Percentiles rank a stretch among this genome's conserved stretches.
These are phyloP conservation scores for Pseudofabraea citricarpa DNA, from an alignment of 2,329 filamentous ascomycete species.

Conservation along the genomic window DNA sequence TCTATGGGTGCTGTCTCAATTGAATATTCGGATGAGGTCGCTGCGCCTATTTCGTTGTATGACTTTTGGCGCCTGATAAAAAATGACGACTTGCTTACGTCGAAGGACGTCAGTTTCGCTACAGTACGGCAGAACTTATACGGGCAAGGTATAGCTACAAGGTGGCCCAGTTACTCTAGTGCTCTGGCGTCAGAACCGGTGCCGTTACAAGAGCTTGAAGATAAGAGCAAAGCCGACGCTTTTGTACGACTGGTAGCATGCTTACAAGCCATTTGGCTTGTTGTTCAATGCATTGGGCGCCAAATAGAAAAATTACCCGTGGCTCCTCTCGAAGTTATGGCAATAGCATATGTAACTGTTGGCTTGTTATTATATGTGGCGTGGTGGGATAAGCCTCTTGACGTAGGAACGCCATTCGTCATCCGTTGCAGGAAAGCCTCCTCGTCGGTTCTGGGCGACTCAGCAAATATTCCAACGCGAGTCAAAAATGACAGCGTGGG, in stretches of 20 bases:
- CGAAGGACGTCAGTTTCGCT: too few relatives aligned
- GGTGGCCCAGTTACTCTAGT: too few relatives aligned
- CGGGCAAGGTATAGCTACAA: too few relatives aligned
- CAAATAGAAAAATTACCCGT: not conserved
- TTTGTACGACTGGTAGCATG: not conserved
- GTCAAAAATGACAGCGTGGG: not conserved
- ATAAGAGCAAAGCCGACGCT: constrained; percentile 2
- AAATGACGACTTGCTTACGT: too few relatives aligned
- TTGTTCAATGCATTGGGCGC: not conserved
- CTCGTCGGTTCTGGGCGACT: not conserved
- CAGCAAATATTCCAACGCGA: not conserved
- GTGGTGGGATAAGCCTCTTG: not conserved
- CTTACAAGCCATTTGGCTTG: not conserved
- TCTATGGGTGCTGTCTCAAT: not conserved
- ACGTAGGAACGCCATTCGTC: not conserved
- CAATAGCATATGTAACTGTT: not conserved
- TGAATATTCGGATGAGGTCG: not conserved
- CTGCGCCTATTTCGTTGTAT: not conserved
- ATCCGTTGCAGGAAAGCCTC: not conserved
- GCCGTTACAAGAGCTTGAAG: constrained; percentile 3
- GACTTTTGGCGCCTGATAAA: too few relatives aligned
- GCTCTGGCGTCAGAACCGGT: too few relatives aligned
- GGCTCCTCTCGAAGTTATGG: not conserved
- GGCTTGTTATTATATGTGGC: not conserved
- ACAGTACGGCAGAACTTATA: too few relatives aligned